Conservation (phyloP, 2,329 filamentous ascomycete species). For the Pseudonectria foliicola region DNA sequence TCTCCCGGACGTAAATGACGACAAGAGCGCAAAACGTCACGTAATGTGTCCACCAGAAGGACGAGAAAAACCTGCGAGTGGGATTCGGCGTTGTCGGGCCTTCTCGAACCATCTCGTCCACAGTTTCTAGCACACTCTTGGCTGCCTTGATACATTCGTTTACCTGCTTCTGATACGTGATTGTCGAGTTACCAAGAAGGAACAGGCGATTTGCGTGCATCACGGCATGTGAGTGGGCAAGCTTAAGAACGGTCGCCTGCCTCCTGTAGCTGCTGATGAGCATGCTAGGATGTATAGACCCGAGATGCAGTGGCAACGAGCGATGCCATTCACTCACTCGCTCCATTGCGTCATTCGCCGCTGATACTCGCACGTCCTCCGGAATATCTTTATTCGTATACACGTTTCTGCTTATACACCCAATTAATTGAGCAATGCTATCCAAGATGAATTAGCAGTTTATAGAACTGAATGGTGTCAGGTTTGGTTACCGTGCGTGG, state of each 20-base stretch:
- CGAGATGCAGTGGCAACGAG: slow-evolving; percentile 35
- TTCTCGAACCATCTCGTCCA: slow-evolving; percentile 32
- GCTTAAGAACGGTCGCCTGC: slow-evolving; percentile 45
- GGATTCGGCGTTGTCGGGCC: slow-evolving; percentile 4
- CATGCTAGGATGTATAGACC: slow-evolving; percentile 36
- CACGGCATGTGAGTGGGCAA: slow-evolving; percentile 48
- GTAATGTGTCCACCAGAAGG: slow-evolving; percentile 48
- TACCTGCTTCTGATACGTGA: slow-evolving; percentile 21
- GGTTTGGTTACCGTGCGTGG: slow-evolving; percentile 30
- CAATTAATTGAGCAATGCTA: slow-evolving; percentile 33
- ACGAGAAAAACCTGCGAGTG: slow-evolving; percentile 29
- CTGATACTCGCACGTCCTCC: slow-evolving; percentile 29
- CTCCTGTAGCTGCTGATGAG: slow-evolving; percentile 38
- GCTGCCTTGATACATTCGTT: slow-evolving; percentile 33
- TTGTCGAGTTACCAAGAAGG: slow-evolving; percentile 31
- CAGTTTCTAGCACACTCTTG: slow-evolving; percentile 31
- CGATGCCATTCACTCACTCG: slow-evolving; percentile 34
- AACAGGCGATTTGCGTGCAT: slow-evolving; percentile 51
- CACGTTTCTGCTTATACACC: slow-evolving; percentile 31
- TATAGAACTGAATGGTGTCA: not conserved
- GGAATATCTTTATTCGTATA: slow-evolving; percentile 31
- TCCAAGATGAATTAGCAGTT: rapidly evolving
- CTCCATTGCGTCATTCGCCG: slow-evolving; percentile 30
- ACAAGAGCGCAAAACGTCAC: slow-evolving; percentile 47
- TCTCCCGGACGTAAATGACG: slow-evolving; percentile 45